These are phyloP conservation scores for Xylaria flabelliformis DNA, from an alignment of 495 filamentous ascomycete genomes.

Conservation along the genomic window DNA sequence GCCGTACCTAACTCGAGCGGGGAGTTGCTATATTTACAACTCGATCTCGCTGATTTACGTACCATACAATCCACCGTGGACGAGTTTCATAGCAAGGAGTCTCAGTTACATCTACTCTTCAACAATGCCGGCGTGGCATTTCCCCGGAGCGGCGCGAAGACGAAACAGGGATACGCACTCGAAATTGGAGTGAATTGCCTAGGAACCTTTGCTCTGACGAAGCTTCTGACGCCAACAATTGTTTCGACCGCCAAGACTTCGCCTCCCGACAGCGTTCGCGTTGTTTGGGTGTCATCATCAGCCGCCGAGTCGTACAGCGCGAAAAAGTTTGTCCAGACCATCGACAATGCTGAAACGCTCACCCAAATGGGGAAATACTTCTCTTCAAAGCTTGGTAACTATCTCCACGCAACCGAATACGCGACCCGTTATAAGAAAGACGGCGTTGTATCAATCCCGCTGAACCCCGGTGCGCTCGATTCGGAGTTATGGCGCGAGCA, in stretches of 20 bases:
- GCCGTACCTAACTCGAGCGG: constrained; percentile 35
- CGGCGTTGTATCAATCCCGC: constrained; percentile 35
- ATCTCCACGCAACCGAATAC: constrained; percentile 39
- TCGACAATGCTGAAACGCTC: constrained; percentile 33
- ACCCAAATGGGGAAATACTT: constrained; percentile 35
- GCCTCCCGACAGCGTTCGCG: constrained; percentile 47
- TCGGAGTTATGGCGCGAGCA: constrained; percentile 50
- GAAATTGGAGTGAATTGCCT: constrained; percentile 50
- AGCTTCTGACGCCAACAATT: constrained; percentile 56
- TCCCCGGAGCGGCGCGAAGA: constrained; percentile 35
- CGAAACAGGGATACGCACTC: constrained; percentile 48
- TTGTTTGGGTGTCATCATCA: constrained; percentile 49
- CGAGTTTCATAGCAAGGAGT: constrained; percentile 34
- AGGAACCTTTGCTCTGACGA: constrained; percentile 51
- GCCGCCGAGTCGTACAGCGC: constrained; percentile 38
- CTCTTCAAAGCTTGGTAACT: constrained; percentile 45
- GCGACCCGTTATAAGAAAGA: constrained; percentile 32
- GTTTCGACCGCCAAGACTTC: constrained; percentile 43
- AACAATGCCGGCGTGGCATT: constrained; percentile 50
- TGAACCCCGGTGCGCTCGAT: constrained; percentile 55
- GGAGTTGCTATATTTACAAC: constrained; percentile 34
- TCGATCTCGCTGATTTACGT: constrained; percentile 41
- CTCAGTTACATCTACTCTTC: constrained; percentile 38
- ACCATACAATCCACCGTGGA: constrained; percentile 37
- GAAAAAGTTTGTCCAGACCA: constrained; percentile 40